A percentile compares a stretch with the other conserved stretches of the same genome.
Evolutionary conservation across 2,329 filamentous ascomycete genomes (phyloP).

Genomic region (Phoma sp.): DNA sequence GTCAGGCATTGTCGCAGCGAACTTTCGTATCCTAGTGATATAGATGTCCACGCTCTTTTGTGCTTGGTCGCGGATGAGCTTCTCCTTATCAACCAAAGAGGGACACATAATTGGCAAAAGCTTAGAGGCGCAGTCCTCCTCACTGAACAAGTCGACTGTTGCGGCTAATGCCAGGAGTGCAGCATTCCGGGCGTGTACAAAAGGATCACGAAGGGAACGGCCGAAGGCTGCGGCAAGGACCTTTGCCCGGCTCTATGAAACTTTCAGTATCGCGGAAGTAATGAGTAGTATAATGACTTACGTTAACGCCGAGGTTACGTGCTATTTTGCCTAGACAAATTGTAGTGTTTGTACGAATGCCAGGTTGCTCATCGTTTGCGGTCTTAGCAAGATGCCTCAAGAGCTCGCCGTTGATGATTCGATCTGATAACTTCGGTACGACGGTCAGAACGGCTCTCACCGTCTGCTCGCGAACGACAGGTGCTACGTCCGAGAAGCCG

Average conservation of each 20-base stretch:
- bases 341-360: conserved; percentile 96
- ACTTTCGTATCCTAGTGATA: conserved; percentile 80
- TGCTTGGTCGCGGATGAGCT: conserved; percentile 88
- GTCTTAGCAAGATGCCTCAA: conserved; percentile 91
- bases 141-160: conserved; percentile 83
- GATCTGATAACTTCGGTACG: conserved; percentile 87
- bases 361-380: conserved; percentile 95
- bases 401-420: conserved; percentile 91
- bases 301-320: conserved; percentile 75
- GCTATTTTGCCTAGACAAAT: conserved; percentile 97
- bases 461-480: conserved; percentile 92
- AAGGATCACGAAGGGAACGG: conserved; percentile 87
- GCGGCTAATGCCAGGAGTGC: conserved; percentile 84
- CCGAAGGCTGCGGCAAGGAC: conserved; percentile 93
- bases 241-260: conserved; percentile 73
- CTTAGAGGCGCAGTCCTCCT: conserved; percentile 86
- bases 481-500: conserved; percentile 90
- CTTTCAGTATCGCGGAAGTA: conserved; percentile 15
- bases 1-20: conserved; percentile 78
- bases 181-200: conserved; percentile 91
- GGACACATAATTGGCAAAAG: conserved; percentile 86
- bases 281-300: conserved; percentile 36
- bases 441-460: conserved; percentile 91
- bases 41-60: conserved; percentile 89
- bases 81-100: conserved; percentile 90